Conservation (phyloP, 495 filamentous ascomycete genomes). For the Cetradonia linearis region DNA sequence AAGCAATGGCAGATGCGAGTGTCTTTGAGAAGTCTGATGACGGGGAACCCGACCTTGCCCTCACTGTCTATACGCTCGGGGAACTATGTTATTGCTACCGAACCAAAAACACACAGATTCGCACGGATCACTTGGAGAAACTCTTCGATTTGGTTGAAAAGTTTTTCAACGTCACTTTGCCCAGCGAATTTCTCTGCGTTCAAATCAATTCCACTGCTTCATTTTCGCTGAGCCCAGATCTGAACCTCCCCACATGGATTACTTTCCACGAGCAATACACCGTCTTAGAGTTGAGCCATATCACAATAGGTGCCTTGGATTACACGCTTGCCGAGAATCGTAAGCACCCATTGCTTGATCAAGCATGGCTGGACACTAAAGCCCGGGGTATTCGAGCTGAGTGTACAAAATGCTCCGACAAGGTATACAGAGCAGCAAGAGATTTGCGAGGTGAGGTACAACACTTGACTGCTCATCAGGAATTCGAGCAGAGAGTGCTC, state of each 20-base stretch:
- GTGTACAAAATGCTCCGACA: not conserved
- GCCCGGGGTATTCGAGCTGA: not conserved
- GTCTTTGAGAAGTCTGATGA: not conserved
- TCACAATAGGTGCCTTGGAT: not conserved
- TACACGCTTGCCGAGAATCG: slow-evolving; percentile 7
- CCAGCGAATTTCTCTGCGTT: not conserved
- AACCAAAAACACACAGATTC: not conserved
- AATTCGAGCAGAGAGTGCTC: not conserved
- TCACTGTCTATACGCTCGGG: not conserved
- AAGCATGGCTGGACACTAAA: slow-evolving; percentile 3
- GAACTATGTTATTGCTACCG: not conserved
- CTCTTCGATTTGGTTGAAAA: not conserved
- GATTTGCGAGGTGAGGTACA: slow-evolving; percentile 5
- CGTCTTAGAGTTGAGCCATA: slow-evolving; percentile 9
- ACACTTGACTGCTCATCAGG: not conserved
- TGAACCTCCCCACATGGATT: slow-evolving; percentile 4
- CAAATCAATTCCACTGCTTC: not conserved
- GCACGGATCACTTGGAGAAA: not conserved
- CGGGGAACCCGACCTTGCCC: not conserved
- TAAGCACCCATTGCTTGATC: not conserved
- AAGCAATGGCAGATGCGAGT: not conserved
- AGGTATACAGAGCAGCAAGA: not conserved
- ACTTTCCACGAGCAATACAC: slow-evolving; percentile 11
- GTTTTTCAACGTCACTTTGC: not conserved
- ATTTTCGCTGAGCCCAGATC: not conserved